phyloP scores from a whole-genome alignment of 345 rosid genomes.

The Punica granatum region DNA sequence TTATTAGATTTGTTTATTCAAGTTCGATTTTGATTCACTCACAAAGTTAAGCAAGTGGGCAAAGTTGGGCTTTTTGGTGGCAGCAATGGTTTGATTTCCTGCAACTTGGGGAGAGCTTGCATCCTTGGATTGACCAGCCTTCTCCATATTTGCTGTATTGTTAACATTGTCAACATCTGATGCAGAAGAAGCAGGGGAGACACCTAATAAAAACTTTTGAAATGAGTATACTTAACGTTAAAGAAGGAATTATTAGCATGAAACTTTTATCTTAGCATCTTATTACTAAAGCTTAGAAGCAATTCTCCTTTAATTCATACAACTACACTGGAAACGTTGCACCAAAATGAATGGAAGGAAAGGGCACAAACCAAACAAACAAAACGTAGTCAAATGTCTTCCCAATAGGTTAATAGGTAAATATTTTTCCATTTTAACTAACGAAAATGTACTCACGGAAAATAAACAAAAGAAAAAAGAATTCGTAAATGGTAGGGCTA shows the following conservation, averaged over 20 bases:
- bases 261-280: background rate
- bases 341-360: background rate
- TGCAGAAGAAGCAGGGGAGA: slow-evolving; percentile 97
- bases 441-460: background rate
- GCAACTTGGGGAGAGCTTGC: slow-evolving; percentile 73
- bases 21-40: slow-evolving; percentile 22
- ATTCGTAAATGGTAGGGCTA: background rate
- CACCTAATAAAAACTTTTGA: slow-evolving; percentile 38
- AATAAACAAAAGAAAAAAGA: background rate
- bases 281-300: background rate
- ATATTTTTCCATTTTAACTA: background rate
- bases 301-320: background rate
- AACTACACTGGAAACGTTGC: background rate
- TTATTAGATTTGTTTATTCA: background rate
- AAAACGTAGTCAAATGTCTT: too few species aligned
- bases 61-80: slow-evolving; percentile 52
- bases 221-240: background rate
- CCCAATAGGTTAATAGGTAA: too few species aligned
- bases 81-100: slow-evolving; percentile 59
- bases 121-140: slow-evolving; percentile 53
- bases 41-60: slow-evolving; percentile 66
- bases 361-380: background rate
- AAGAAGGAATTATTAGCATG: background rate
- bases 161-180: slow-evolving; percentile 91
- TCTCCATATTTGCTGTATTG: slow-evolving; percentile 57